Conservation (phyloP, 805 yeast genomes). For the Starmerella khaoyaiensis region DNA sequence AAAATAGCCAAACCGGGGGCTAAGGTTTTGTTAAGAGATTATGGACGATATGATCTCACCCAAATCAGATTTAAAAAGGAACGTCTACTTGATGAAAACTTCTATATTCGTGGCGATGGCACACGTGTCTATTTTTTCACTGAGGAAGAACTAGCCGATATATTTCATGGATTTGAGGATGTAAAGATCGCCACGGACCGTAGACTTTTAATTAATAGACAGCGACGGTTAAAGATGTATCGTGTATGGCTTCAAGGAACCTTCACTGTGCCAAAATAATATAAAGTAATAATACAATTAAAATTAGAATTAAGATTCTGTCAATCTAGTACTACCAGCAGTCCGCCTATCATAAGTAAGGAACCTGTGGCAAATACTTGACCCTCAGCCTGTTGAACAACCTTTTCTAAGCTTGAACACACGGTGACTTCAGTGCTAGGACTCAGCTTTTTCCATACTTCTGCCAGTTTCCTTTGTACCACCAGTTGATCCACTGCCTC, state of each 20-base stretch:
- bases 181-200: conserved; percentile 78
- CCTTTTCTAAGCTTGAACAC: conserved; percentile 62
- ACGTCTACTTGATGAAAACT: conserved; percentile 77
- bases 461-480: conserved; percentile 66
- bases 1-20: conserved; percentile 88
- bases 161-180: conserved; percentile 58
- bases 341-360: conserved; percentile 86
- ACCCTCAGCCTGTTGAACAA: conserved; percentile 35
- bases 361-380: conserved; percentile 92
- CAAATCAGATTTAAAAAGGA: conserved; percentile 87
- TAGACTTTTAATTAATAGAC: conserved; percentile 79
- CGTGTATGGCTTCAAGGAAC: conserved; percentile 95
- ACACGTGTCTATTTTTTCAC: conserved; percentile 95
- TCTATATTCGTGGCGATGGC: conserved; percentile 95
- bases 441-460: conserved; percentile 49
- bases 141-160: conserved; percentile 72
- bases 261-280: conserved; percentile 29
- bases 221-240: conserved; percentile 87
- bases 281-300: neutral
- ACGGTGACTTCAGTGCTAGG: conserved; percentile 34
- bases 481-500: conserved; percentile 65
- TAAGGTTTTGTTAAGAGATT: conserved; percentile 74
- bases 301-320: neutral
- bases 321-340: conserved; percentile 65
- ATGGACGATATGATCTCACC: conserved; percentile 91